A percentile compares a stretch with the other conserved stretches of the same genome.
phyloP scores from a whole-genome alignment of 83 land plant species.

The Larix sibirica region DNA sequence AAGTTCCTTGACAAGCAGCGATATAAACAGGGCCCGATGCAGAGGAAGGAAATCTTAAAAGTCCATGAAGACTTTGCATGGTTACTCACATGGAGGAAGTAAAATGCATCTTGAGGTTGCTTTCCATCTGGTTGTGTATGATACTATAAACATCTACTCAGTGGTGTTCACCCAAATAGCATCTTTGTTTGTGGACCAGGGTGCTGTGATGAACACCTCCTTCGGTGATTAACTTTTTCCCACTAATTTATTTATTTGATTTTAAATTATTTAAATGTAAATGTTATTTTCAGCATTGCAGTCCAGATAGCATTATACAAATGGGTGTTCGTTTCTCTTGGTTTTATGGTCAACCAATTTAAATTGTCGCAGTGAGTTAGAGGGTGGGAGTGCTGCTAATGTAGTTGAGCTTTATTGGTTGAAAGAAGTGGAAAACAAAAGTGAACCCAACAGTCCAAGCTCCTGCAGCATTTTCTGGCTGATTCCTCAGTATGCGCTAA shows the following conservation, averaged over 20 bases:
- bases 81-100: slow-evolving; percentile 71
- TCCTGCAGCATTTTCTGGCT: slow-evolving; percentile 50
- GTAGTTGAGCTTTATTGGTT: slow-evolving; percentile 36
- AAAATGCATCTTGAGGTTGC: slow-evolving; percentile 47
- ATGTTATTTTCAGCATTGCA: slow-evolving; percentile 27
- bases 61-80: slow-evolving; percentile 61
- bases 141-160: slow-evolving; percentile 29
- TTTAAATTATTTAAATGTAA: slow-evolving; percentile 22
- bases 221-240: slow-evolving; percentile 3
- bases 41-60: slow-evolving; percentile 7
- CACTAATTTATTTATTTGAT: no score
- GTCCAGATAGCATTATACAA: slow-evolving; percentile 30
- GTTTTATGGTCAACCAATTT: slow-evolving; percentile 18
- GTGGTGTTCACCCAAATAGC: slow-evolving; percentile 63
- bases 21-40: slow-evolving; percentile 19
- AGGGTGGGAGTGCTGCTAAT: slow-evolving; percentile 46
- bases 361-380: slow-evolving; percentile 38
- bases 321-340: slow-evolving; percentile 21
- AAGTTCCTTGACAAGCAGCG: slow-evolving; percentile 75
- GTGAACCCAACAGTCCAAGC: slow-evolving; percentile 9
- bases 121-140: slow-evolving; percentile 59
- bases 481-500: slow-evolving; percentile 47
- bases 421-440: neutral
- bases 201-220: slow-evolving; percentile 46
- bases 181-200: slow-evolving; percentile 62